phyloP scores from a whole-genome alignment of 2,329 filamentous ascomycete species.

The Nectriaceae sp. region DNA sequence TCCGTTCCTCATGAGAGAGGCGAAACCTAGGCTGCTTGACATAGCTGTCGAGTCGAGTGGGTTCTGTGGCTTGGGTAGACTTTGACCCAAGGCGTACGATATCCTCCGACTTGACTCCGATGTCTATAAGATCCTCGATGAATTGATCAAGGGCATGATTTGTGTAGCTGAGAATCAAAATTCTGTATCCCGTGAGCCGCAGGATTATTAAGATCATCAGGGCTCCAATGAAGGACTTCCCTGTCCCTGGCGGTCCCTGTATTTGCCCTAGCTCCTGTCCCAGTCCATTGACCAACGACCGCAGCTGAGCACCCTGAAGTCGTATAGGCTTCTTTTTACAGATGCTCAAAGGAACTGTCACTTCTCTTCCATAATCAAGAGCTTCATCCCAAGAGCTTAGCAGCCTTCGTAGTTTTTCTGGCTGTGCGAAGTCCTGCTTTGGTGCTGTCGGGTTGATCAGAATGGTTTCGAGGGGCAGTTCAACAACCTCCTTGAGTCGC shows the following conservation, averaged over 20 bases:
- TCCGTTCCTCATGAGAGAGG: conserved; percentile 27
- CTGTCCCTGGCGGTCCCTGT: conserved; percentile 75
- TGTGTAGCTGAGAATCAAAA: conserved; percentile 69
- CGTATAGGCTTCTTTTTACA: conserved; percentile 28
- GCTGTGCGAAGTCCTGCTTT: conserved; percentile 8
- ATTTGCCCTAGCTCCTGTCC: conserved; percentile 59
- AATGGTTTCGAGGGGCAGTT: conserved; percentile 57
- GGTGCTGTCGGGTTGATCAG: conserved; percentile 41
- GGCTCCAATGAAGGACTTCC: conserved; percentile 74
- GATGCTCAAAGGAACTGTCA: conserved; percentile 14
- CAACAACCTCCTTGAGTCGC: conserved; percentile 55
- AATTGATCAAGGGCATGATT: conserved; percentile 70
- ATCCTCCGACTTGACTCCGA: conserved; percentile 49
- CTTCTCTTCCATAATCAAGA: not conserved
- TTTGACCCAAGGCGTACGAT: conserved; percentile 69
- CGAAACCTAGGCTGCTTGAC: conserved; percentile 25
- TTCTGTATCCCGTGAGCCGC: conserved; percentile 46
- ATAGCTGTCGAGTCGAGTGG: conserved; percentile 49
- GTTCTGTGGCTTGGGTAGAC: conserved; percentile 48
- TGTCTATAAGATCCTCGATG: conserved; percentile 61
- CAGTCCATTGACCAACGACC: conserved; percentile 58
- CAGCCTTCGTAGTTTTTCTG: conserved; percentile 7
- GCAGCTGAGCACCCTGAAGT: conserved; percentile 47
- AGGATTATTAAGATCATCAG: conserved; percentile 59
- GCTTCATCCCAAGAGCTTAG: not conserved